These are phyloP conservation scores for Henckelia pumila DNA, from an alignment of 257 asterid genomes.

Conservation along the genomic window DNA sequence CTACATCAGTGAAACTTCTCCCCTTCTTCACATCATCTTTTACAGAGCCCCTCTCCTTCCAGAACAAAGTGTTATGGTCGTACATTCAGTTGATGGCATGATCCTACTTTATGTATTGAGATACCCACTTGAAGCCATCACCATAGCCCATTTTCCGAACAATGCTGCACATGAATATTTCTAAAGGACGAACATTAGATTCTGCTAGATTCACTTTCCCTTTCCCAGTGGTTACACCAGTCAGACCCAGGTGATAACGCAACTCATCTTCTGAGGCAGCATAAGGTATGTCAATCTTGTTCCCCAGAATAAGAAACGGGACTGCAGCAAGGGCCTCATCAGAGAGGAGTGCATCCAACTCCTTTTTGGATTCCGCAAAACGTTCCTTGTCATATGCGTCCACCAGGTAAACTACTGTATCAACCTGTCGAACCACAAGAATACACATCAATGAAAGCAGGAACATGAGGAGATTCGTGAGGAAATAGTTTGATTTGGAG, in stretches of 20 bases:
- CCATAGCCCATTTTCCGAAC: conserved; percentile 59
- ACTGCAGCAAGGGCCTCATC: conserved; percentile 44
- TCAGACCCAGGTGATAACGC: conserved; percentile 45
- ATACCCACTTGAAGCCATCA: conserved; percentile 54
- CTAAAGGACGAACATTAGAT: conserved; percentile 41
- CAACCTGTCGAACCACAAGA: conserved; percentile 36
- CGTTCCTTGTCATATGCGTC: conserved; percentile 54
- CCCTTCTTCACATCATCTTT: conserved; percentile 9
- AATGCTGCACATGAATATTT: conserved; percentile 57
- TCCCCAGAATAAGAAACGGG: conserved; percentile 46
- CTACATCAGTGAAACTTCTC: conserved; percentile 26
- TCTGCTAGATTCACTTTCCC: conserved; percentile 35
- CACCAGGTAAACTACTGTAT: conserved; percentile 53
- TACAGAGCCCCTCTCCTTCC: conserved; percentile 15
- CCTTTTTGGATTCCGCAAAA: conserved; percentile 49
- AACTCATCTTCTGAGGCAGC: conserved; percentile 55
- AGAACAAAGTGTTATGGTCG: neutral
- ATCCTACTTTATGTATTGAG: conserved; percentile 46
- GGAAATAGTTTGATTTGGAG: neutral
- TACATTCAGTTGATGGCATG: neutral
- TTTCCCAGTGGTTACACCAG: conserved; percentile 47
- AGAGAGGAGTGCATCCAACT: conserved; percentile 47
- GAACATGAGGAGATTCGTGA: neutral
- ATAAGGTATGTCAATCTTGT: conserved; percentile 45
- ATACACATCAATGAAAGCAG: neutral